Conservation (phyloP, 306 rosid genomes). For the Fagus crenata region DNA sequence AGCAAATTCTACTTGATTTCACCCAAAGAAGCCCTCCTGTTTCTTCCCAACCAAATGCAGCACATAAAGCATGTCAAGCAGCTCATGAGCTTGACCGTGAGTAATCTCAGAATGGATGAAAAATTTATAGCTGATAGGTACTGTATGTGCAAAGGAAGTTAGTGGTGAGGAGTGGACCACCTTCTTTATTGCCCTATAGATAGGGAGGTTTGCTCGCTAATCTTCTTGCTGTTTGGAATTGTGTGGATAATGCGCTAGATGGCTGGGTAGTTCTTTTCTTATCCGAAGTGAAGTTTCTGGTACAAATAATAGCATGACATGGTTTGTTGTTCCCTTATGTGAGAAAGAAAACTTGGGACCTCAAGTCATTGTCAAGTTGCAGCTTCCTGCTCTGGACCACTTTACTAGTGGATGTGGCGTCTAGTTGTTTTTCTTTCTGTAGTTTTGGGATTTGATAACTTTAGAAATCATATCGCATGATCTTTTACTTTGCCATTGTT, state of each 20-base stretch:
- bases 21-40: background rate
- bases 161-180: background rate
- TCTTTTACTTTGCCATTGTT: background rate
- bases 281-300: background rate
- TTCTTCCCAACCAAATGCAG: slow-evolving; percentile 1
- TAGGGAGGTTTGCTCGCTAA: background rate
- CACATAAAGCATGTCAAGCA: background rate
- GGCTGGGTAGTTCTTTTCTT: background rate
- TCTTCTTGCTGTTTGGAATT: background rate
- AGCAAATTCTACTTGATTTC: background rate
- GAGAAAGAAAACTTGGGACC: background rate
- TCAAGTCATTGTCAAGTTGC: background rate
- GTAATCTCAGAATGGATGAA: background rate
- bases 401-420: background rate
- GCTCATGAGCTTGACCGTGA: background rate
- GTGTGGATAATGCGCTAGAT: background rate
- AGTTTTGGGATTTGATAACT: background rate
- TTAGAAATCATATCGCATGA: background rate
- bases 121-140: background rate
- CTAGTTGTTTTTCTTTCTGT: background rate
- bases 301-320: no score
- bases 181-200: background rate
- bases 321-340: background rate
- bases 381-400: background rate
- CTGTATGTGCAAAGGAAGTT: background rate